Evolutionary conservation across 1,139 yeast genomes (phyloP).

Genomic region (Saccharomyces hybrid): DNA sequence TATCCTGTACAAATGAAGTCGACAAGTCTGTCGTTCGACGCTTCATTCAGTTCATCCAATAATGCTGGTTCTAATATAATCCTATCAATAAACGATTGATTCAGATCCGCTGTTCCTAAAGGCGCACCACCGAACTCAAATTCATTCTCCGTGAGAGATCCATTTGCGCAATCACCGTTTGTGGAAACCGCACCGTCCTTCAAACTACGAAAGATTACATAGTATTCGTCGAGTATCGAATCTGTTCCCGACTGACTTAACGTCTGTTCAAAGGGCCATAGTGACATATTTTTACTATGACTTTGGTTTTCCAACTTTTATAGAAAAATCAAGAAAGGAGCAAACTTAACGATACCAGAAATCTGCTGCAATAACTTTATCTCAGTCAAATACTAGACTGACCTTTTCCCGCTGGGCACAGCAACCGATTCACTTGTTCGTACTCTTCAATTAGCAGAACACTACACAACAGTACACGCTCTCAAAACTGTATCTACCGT

Average conservation of each 20-base stretch:
- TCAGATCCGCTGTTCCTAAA: constrained; percentile 35
- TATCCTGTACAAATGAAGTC: constrained; percentile 43
- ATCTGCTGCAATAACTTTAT: background rate
- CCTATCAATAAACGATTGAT: constrained; percentile 52
- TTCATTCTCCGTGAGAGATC: background rate
- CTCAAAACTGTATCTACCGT: background rate
- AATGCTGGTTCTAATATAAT: constrained; percentile 54
- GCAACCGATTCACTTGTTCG: background rate
- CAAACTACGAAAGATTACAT: constrained; percentile 25
- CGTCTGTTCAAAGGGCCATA: constrained; percentile 43
- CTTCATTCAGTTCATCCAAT: constrained; percentile 42
- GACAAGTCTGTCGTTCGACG: constrained; percentile 41
- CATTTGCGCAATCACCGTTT: background rate
- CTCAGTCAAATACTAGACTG: background rate
- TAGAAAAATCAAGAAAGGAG: background rate
- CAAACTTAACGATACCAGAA: background rate
- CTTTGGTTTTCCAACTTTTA: background rate
- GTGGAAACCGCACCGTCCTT: constrained; percentile 7
- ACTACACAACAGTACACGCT: background rate
- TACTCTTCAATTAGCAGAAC: background rate
- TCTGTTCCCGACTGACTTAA: constrained; percentile 33
- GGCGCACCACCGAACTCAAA: background rate
- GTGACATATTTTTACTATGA: constrained; percentile 33
- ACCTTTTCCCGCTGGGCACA: background rate
- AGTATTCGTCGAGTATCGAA: constrained; percentile 33